Base-by-base conservation (phyloP, 2,329 filamentous ascomycete genomes). In the Ceratocystis lukuohia region DNA sequence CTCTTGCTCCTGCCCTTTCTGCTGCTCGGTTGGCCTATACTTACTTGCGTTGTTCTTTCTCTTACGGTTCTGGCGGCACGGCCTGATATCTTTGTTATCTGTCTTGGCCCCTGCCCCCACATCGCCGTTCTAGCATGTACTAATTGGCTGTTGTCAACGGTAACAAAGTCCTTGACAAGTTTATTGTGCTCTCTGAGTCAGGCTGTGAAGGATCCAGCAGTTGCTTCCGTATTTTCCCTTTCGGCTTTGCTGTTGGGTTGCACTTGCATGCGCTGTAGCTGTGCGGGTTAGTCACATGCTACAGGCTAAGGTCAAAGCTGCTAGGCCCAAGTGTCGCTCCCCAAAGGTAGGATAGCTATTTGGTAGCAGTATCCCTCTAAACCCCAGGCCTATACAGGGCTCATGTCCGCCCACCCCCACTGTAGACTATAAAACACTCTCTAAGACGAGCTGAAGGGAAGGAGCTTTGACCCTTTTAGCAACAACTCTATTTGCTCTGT, bases 161-260 rank as follows among this genome's bases (percentile, higher is more conserved):
- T 41, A 41, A 41, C 37, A 41, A 41, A 28, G 48, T 53, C 17
- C 48, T 25, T 53, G 37, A 25, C 48, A 20, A 5, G 20, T 28
- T 48, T 53, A 28, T 53, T 53, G 48, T 17, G 56, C 56, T 37
- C 28, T 59, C 56, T 59, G 56, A 59, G 25, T 59, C 56, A 59
- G 33, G 56, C 56, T n/a, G 28, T n/a, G 56, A 59, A 59, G 56
- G 56, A 59, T 59, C n/a, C 56, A 15, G 6, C 28, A 59, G 15
- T 12, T 41, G 37, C 56, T 59, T 59, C 56, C 56, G 56, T 59
- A n/a, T 59, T 59, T 59, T 59, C n/a, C 56, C 56, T 59, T 59
- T 17, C 12, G 30, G 56, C 28, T 12, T 59, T 17, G 5, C 37
- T 7, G 56, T 59, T 59, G 56, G 28, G 28, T 37, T n/a, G 56